A percentile compares a stretch with the other conserved stretches of the same genome.
Evolutionary conservation across 768 basidiomycete species (phyloP).

Genomic region (Xerocomellus amylosporus): DNA sequence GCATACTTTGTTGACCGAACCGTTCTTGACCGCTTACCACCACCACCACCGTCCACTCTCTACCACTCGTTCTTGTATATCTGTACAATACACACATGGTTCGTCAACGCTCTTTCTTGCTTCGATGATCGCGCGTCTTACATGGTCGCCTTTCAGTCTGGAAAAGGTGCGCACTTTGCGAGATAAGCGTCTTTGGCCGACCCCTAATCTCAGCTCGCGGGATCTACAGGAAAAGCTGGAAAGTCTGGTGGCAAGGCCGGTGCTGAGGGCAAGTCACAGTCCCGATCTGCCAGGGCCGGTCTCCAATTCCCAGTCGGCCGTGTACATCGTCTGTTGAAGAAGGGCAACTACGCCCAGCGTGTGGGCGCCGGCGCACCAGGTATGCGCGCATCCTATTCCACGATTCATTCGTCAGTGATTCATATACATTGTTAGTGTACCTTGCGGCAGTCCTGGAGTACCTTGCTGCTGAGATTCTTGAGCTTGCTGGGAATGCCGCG

Average conservation of each 20-base stretch:
- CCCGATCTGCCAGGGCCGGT: conserved; percentile 71
- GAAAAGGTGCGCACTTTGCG: conserved; percentile 26
- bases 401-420: background rate
- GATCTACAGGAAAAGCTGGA: conserved; percentile 44
- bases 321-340: conserved; percentile 86
- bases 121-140: conserved; percentile 8
- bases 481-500: conserved; percentile 83
- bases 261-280: conserved; percentile 55
- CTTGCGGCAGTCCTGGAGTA: conserved; percentile 90
- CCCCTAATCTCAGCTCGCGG: conserved; percentile 5
- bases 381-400: conserved; percentile 26
- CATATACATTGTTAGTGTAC: conserved; percentile 53
- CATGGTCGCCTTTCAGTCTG: conserved; percentile 19
- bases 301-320: conserved; percentile 90
- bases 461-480: conserved; percentile 90
- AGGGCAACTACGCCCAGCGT: conserved; percentile 84
- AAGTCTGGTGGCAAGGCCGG: conserved; percentile 52
- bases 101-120: conserved; percentile 1
- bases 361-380: conserved; percentile 88
- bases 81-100: conserved; percentile 28
- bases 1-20: conserved; percentile 31
- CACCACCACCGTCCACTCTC: conserved; percentile 18
- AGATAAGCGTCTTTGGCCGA: background rate
- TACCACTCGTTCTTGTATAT: conserved; percentile 13
- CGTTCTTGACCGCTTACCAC: conserved; percentile 32